Conservation (phyloP, 192 early-diverging fungal genomes). For the Geosiphon pyriformis region DNA sequence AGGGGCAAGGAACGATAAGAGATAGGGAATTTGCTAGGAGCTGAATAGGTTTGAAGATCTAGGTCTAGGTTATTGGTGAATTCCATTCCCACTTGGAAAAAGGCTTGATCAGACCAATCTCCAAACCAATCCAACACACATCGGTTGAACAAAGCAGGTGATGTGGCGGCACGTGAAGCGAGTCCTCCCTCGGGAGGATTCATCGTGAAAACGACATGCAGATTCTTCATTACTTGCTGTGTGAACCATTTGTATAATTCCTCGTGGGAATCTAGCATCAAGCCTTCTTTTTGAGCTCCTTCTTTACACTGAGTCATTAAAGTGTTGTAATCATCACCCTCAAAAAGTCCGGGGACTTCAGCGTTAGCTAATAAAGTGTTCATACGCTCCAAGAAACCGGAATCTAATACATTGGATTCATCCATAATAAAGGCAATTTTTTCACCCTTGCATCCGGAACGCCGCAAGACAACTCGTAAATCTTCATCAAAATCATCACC, state of each 20-base stretch:
- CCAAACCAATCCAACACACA: conserved; percentile 99
- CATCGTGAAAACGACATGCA: conserved; percentile 99
- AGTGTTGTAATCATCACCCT: conserved; percentile 93
- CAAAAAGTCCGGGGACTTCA: conserved; percentile 98
- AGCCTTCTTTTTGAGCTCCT: conserved; percentile 85
- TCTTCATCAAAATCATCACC: conserved; percentile 99
- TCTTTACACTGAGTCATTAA: conserved; percentile 95
- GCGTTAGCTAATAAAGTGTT: conserved; percentile 98
- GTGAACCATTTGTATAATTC: conserved; percentile 99
- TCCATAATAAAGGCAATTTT: conserved; percentile 91
- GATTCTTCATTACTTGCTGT: conserved; percentile 89
- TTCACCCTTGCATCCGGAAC: conserved; percentile 95
- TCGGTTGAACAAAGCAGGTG: conserved; percentile 99
- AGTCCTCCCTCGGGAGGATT: conserved; percentile 94
- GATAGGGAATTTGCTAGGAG: conserved; percentile 71
- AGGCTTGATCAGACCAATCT: conserved; percentile 96
- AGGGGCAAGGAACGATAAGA: conserved; percentile 65
- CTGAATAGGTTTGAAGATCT: conserved; percentile 59
- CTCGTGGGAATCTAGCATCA: conserved; percentile 88
- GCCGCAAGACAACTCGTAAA: conserved; percentile 79
- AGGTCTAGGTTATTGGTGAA: conserved; percentile 89
- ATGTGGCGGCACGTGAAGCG: conserved; percentile 90
- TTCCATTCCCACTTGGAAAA: conserved; percentile 97
- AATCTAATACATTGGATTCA: conserved; percentile 95
- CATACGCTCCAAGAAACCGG: conserved; percentile 98